Percentiles rank a stretch among this genome's conserved stretches.
These are phyloP conservation scores for Geotrichum siamense DNA, from an alignment of 1,139 yeast species.

Conservation along the genomic window DNA sequence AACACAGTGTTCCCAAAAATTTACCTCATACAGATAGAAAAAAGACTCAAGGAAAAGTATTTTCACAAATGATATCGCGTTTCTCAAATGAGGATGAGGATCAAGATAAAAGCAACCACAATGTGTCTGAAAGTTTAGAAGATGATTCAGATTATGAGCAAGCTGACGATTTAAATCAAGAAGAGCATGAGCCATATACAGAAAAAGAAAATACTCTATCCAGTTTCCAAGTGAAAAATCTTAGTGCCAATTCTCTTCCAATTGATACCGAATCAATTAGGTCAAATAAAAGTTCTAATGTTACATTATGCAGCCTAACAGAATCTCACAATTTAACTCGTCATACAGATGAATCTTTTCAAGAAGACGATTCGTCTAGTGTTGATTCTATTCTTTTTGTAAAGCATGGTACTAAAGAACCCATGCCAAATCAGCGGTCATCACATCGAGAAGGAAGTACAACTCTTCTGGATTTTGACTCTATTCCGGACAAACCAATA, in stretches of 20 bases:
- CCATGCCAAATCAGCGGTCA: background rate
- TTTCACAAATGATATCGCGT: conserved; percentile 10
- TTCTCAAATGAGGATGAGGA: conserved; percentile 3
- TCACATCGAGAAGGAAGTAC: background rate
- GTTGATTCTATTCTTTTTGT: too few relatives aligned
- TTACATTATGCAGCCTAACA: too few relatives aligned
- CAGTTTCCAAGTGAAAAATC: too few relatives aligned
- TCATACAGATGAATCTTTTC: too few relatives aligned
- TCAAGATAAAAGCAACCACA: too few relatives aligned
- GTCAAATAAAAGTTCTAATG: too few relatives aligned
- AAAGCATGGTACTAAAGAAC: background rate
- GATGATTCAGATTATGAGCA: background rate
- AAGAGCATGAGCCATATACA: background rate
- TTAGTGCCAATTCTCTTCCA: too few relatives aligned
- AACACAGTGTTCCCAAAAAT: conserved; percentile 29
- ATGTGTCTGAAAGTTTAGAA: conserved; percentile 6
- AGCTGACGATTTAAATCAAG: background rate
- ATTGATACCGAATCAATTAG: too few relatives aligned
- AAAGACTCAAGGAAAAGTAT: conserved; percentile 6
- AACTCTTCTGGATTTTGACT: background rate
- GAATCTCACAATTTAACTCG: too few relatives aligned
- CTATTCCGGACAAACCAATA: background rate
- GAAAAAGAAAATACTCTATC: too few relatives aligned
- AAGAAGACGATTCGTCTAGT: too few relatives aligned
- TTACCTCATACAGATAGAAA: background rate